Evolutionary conservation across 2,329 filamentous ascomycete genomes (phyloP).

Genomic region (Tympanopsis confertula): DNA sequence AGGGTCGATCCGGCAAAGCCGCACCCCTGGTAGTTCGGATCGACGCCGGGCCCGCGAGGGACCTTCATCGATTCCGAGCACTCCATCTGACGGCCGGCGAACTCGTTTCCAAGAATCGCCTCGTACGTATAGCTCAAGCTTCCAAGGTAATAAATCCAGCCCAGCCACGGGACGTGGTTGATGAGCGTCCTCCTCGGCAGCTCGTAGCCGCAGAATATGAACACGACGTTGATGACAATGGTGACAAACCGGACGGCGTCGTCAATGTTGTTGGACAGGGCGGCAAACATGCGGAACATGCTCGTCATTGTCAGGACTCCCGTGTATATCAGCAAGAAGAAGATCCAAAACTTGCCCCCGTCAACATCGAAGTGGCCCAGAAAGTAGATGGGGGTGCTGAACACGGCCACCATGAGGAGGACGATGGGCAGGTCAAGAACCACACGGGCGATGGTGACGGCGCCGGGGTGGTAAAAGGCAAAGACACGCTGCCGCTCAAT

Average conservation of each 20-base stretch:
- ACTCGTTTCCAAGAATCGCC: constrained; percentile 50
- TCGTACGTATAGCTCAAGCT: constrained; percentile 41
- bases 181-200: constrained; percentile 28
- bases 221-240: constrained; percentile 43
- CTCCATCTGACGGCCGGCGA: constrained; percentile 35
- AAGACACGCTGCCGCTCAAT: background rate
- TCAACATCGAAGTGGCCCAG: background rate
- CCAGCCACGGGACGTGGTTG: constrained; percentile 37
- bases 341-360: background rate
- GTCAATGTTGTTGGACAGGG: constrained; percentile 44
- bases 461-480: background rate
- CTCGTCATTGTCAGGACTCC: background rate
- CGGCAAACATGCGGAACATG: constrained; percentile 37
- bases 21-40: constrained; percentile 42
- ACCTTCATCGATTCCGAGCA: constrained; percentile 36
- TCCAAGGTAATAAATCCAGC: constrained; percentile 42
- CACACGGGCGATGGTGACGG: background rate
- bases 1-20: constrained; percentile 39
- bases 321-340: background rate
- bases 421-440: background rate
- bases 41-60: constrained; percentile 33
- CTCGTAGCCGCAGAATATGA: constrained; percentile 44
- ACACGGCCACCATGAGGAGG: background rate
- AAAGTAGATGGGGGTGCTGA: background rate
- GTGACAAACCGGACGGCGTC: constrained; percentile 47